Conservation (phyloP, 1,284 basidiomycete species). For the Pyrrhoderma noxium region DNA sequence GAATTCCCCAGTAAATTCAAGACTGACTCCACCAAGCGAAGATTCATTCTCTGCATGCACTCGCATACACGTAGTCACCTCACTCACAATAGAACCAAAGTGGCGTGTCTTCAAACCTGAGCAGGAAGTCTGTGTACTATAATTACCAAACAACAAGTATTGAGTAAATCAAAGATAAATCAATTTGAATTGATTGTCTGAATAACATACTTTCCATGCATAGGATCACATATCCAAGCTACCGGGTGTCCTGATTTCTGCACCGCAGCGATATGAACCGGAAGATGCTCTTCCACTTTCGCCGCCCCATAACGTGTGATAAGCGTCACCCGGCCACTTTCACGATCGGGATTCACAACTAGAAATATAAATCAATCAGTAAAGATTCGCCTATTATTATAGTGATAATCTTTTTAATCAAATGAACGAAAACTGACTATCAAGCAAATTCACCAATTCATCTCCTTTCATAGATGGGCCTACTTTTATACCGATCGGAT, state of each 20-base stretch:
- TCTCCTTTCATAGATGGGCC: slow-evolving; percentile 80
- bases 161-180: neutral
- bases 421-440: slow-evolving; percentile 59
- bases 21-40: slow-evolving; percentile 86
- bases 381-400: no score
- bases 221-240: slow-evolving; percentile 93
- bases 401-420: neutral
- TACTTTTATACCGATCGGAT: slow-evolving; percentile 96
- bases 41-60: slow-evolving; percentile 73
- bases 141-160: neutral
- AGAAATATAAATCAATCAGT: neutral
- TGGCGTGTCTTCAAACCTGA: slow-evolving; percentile 82
- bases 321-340: slow-evolving; percentile 79
- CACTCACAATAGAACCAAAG: slow-evolving; percentile 86
- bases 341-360: slow-evolving; percentile 85
- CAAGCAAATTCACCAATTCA: slow-evolving; percentile 76
- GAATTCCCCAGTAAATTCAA: slow-evolving; percentile 95
- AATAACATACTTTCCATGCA: slow-evolving; percentile 83
- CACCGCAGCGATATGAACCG: slow-evolving; percentile 81
- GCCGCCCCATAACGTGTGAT: slow-evolving; percentile 91
- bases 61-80: slow-evolving; percentile 75
- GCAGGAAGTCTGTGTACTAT: slow-evolving; percentile 73
- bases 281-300: slow-evolving; percentile 75
- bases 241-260: slow-evolving; percentile 78
- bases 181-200: no score